Conservation (phyloP, 2,329 filamentous ascomycete species). For the Talaromyces sp. region DNA sequence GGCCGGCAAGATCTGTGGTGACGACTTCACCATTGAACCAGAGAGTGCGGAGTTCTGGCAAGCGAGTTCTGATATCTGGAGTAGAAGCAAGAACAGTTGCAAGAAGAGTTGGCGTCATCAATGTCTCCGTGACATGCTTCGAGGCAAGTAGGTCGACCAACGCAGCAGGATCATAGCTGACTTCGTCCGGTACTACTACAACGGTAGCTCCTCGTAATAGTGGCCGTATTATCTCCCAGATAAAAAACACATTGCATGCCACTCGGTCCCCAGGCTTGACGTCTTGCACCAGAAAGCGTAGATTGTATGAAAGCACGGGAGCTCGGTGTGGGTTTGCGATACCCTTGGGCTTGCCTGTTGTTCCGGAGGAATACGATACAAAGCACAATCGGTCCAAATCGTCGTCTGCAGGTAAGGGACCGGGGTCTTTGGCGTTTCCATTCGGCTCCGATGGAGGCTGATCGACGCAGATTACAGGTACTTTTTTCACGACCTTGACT, state of each 20-base stretch:
- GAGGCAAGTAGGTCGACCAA: constrained; percentile 67
- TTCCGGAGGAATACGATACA: constrained; percentile 77
- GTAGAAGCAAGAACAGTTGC: constrained; percentile 70
- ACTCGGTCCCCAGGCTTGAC: constrained; percentile 69
- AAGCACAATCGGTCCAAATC: constrained; percentile 73
- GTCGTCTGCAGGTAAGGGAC: constrained; percentile 58
- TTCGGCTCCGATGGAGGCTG: constrained; percentile 26
- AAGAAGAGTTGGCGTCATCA: constrained; percentile 78
- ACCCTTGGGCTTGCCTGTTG: constrained; percentile 75
- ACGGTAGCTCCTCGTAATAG: constrained; percentile 73
- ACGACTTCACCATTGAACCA: constrained; percentile 85
- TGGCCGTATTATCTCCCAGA: constrained; percentile 79
- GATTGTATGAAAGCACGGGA: constrained; percentile 68
- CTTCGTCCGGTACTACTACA: constrained; percentile 69
- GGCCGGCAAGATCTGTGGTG: constrained; percentile 69
- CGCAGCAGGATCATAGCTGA: constrained; percentile 71
- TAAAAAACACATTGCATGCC: constrained; percentile 84
- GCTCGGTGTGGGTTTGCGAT: constrained; percentile 77
- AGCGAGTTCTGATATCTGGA: constrained; percentile 59
- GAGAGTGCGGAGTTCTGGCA: constrained; percentile 65
- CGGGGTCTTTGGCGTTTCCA: constrained; percentile 43
- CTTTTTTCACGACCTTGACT: constrained; percentile 60
- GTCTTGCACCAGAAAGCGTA: constrained; percentile 68
- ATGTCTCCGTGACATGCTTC: constrained; percentile 69
- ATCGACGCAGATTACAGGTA: constrained; percentile 64